phyloP scores from a whole-genome alignment of 192 early-diverging fungal genomes.

The Entomortierella lignicola region DNA sequence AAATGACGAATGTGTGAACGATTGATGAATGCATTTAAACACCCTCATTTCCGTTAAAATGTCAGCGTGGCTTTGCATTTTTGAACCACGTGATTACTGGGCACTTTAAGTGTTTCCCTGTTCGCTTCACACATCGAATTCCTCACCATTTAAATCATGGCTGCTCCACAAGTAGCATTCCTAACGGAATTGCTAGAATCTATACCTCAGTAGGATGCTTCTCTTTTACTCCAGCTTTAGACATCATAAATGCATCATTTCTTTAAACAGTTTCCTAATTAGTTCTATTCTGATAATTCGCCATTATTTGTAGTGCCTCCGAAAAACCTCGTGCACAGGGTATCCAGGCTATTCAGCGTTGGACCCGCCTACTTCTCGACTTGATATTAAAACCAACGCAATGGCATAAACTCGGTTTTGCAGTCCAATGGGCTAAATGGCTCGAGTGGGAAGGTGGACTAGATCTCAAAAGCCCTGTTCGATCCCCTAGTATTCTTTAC shows the following conservation, averaged over 20 bases:
- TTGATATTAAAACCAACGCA: constrained; percentile 26
- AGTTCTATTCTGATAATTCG: not conserved
- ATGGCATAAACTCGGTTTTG: constrained; percentile 39
- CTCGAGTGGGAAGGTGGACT: constrained; percentile 46
- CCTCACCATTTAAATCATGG: constrained; percentile 8
- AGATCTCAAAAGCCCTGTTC: constrained; percentile 28
- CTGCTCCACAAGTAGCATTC: constrained; percentile 13
- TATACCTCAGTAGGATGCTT: constrained; percentile 36
- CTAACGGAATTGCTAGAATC: constrained; percentile 23
- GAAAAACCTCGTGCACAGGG: constrained; percentile 26
- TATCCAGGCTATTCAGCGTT: constrained; percentile 8
- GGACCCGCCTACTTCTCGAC: constrained; percentile 20
- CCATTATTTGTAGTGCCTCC: constrained; percentile 8
- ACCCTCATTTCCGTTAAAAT: too few relatives aligned
- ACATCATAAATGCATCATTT: too few relatives aligned
- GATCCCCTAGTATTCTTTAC: constrained; percentile 33
- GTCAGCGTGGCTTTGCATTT: too few relatives aligned
- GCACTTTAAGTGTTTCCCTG: not conserved
- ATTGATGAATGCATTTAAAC: too few relatives aligned
- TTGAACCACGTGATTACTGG: constrained; percentile 8
- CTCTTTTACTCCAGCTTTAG: too few relatives aligned
- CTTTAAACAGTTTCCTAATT: not conserved
- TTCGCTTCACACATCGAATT: not conserved
- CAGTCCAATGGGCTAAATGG: constrained; percentile 47
- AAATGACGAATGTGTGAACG: too few relatives aligned